These are phyloP conservation scores for Tylopilus intermedius DNA, from an alignment of 768 basidiomycete genomes.

Conservation along the genomic window DNA sequence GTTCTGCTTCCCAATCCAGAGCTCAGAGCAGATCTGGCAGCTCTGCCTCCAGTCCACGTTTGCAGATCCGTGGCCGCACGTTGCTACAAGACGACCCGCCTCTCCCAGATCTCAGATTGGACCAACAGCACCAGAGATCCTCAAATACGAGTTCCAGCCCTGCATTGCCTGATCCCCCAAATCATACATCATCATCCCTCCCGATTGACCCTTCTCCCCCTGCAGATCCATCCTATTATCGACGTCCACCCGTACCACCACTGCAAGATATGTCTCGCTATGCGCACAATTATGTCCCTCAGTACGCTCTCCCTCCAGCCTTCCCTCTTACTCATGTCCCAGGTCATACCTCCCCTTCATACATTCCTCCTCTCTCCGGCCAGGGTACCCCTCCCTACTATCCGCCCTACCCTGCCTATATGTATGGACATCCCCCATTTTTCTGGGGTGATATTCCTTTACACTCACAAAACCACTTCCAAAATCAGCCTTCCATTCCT, in stretches of 20 bases:
- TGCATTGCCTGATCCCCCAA: conserved; percentile 14
- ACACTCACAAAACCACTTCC: conserved; percentile 15
- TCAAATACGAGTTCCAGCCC: conserved; percentile 18
- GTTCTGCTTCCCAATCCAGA: conserved; percentile 41
- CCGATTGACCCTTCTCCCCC: conserved; percentile 11
- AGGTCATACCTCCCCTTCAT: conserved; percentile 25
- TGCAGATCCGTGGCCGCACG: conserved; percentile 36
- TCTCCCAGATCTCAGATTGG: conserved; percentile 21
- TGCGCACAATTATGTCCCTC: conserved; percentile 12
- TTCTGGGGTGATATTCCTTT: conserved; percentile 33
- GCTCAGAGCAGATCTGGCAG: conserved; percentile 43
- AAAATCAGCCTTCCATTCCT: conserved; percentile 12
- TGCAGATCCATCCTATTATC: conserved; percentile 17
- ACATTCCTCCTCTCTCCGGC: conserved; percentile 21
- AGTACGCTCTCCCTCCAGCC: conserved; percentile 16
- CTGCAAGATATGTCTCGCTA: conserved; percentile 23
- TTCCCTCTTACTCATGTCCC: conserved; percentile 16
- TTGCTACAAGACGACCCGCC: conserved; percentile 38
- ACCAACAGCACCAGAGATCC: conserved; percentile 14
- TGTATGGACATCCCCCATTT: conserved; percentile 34
- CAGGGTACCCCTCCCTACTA: conserved; percentile 35
- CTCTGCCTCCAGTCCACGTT: conserved; percentile 46
- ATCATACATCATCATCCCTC: conserved; percentile 10
- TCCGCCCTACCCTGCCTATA: conserved; percentile 31
- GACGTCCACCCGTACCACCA: conserved; percentile 16